Evolutionary conservation across 164 flowering plant genomes (phyloP).

Genomic region (Stephania japonica): DNA sequence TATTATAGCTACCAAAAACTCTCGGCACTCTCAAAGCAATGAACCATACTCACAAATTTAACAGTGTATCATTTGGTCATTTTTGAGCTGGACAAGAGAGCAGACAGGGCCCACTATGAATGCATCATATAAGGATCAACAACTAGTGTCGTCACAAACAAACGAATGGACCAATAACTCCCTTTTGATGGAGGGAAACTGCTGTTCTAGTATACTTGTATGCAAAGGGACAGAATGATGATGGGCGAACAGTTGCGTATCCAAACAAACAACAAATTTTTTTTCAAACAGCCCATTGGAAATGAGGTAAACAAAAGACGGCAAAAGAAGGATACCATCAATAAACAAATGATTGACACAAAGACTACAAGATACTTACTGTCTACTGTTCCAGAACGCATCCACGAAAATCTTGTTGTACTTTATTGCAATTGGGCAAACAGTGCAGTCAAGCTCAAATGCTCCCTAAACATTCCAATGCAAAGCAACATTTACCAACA

Average conservation of each 20-base stretch:
- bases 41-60: too few species aligned
- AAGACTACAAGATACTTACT: slow-evolving; percentile 39
- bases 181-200: not conserved
- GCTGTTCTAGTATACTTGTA: not conserved
- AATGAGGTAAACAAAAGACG: too few species aligned
- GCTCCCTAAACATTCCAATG: slow-evolving; percentile 59
- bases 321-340: too few species aligned
- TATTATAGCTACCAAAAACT: too few species aligned
- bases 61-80: too few species aligned
- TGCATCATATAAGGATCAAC: too few species aligned
- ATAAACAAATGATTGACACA: too few species aligned
- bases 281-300: too few species aligned
- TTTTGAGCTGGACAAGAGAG: too few species aligned
- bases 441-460: slow-evolving; percentile 92
- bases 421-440: slow-evolving; percentile 96
- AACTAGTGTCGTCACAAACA: not conserved
- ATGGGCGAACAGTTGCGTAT: not conserved
- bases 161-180: not conserved
- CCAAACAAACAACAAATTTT: too few species aligned
- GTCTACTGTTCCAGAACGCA: slow-evolving; percentile 96
- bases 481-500: slow-evolving; percentile 3
- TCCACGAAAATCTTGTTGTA: slow-evolving; percentile 98
- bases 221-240: not conserved
- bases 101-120: too few species aligned
- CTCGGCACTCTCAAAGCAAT: too few species aligned